Base-by-base conservation (phyloP, 73 alveolate genomes). In the Tetrahymena borealis region DNA sequence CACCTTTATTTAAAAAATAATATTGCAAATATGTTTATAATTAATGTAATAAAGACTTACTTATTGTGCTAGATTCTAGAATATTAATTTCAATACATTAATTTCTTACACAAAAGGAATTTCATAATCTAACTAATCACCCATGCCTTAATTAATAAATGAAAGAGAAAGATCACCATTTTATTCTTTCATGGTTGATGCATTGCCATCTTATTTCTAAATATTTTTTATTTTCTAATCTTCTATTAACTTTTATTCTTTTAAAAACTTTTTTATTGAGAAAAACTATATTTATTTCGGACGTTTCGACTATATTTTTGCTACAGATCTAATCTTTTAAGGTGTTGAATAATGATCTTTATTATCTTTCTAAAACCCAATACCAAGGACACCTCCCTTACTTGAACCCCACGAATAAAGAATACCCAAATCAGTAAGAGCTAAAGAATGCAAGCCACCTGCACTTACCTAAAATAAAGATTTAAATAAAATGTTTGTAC, bases 341-440 rank as follows among this genome's bases (percentile, higher is more conserved):
- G 85, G 85, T 24, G 28, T 32, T 24, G 85, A 60, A 60, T 60
- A 60, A 9, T 9, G 28, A 5, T 60, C 85, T 60, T 60, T 60
- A 28, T 60, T 60, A 60, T 60, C 85, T 35, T 33, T 79, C 79
- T 93, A 90, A 20, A 79, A 39, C 16, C 91, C 91, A 60, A 93
- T 79, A 79, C 95, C 95, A 15, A 93, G 78, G 9, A 93, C 93
- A 11, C 92, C 91, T 40, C 91, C 95, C 40, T 93, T 93, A 11
- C 93, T 85, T 18, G 93, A 79, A 4, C 95, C 95, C 95, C 95
- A 93, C 32, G 95, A 60, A 93, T 93, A 93, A 7, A 93, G 90
- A 93, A 93, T 79, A 20, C 95, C 95, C 43, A 79, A 91, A 85
- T 93, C 91, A 33, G 95, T 93, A 39, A 85, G 28, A 90, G 93